Base-by-base conservation (phyloP, 2,329 filamentous ascomycete genomes). In the Clathrospora elynae region DNA sequence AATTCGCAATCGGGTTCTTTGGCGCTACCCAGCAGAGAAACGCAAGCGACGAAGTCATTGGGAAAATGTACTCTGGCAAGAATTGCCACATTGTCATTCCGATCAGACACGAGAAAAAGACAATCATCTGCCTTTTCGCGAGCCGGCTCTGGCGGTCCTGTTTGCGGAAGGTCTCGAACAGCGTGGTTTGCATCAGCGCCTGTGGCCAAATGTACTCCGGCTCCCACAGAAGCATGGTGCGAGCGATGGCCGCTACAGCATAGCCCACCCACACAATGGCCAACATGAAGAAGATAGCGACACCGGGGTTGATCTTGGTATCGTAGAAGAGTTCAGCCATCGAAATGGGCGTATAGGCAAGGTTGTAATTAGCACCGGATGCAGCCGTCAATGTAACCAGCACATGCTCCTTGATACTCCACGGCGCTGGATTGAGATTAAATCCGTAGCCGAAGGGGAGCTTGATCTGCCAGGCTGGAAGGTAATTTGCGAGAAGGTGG, bases 11-110 rank as follows among this genome's bases (percentile, higher is more conserved):
- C 2, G 73, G 62, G 51, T 82, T 84, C 11, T 73, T 72, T 1
- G 80, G 81, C 2, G 81, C 81, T 2, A 85, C 79, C 81, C 81
- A 84, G 66, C 82, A 85, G 4, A 84, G 71, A 35, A 84, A 82
- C 2, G 81, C 80, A 6, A 84, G 70, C 0, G 81, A 83, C 6
- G 76, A 78, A 1, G 82, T 70, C 59, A 84, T 78, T 0, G 81
- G 81, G 42, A 84, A 84, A 1, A 78, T 73, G 37, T 75, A 84
- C 57, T 84, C 81, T 1, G 81, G 81, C 0, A 84, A 64, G 46
- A 84, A 84, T 44, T 85, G 80, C 81, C 82, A 85, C 0, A 82
- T 51, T 0, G 76, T 80, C 38, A 83, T 72, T 3, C 71, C 80
- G 0, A 76, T 44, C 1, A 84, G 67, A 0, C 75, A 72, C 7